Conservation (phyloP, 257 asterid genomes). For the Penstemon eatonii region DNA sequence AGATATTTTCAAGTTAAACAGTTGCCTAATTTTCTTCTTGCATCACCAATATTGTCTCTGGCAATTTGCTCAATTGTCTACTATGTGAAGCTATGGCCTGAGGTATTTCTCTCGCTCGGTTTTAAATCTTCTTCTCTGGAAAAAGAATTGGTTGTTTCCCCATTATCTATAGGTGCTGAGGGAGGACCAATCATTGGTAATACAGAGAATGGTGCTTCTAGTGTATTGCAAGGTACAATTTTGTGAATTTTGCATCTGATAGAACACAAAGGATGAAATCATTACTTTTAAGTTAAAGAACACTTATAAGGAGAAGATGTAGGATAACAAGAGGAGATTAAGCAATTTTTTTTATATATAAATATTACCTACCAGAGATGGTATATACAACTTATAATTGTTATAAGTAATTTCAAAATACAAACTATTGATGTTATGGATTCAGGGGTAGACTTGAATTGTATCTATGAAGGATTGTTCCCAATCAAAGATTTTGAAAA, state of each 20-base stretch:
- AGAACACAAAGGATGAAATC: background rate
- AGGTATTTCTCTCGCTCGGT: constrained; percentile 73
- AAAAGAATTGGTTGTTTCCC: constrained; percentile 36
- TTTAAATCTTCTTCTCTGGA: constrained; percentile 41
- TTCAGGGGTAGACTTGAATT: too few species aligned
- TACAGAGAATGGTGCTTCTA: constrained; percentile 31
- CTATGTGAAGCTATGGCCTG: constrained; percentile 71
- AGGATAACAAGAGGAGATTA: too few species aligned
- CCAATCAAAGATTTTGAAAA: too few species aligned
- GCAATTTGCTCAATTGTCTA: constrained; percentile 67
- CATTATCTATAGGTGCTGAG: constrained; percentile 30
- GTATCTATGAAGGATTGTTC: too few species aligned
- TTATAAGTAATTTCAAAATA: too few species aligned
- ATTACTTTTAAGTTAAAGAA: too few species aligned
- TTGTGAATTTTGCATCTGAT: constrained; percentile 22
- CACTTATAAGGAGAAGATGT: too few species aligned
- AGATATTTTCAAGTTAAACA: constrained; percentile 84
- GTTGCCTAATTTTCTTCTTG: constrained; percentile 89
- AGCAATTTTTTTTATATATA: too few species aligned
- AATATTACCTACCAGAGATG: too few species aligned
- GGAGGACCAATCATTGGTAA: constrained; percentile 32
- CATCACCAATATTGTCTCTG: constrained; percentile 77
- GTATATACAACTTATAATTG: too few species aligned
- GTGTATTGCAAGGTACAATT: constrained; percentile 50
- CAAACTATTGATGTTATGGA: too few species aligned